Evolutionary conservation across 23 red algal genomes (phyloP).

Genomic region (Gracilaria caudata): DNA sequence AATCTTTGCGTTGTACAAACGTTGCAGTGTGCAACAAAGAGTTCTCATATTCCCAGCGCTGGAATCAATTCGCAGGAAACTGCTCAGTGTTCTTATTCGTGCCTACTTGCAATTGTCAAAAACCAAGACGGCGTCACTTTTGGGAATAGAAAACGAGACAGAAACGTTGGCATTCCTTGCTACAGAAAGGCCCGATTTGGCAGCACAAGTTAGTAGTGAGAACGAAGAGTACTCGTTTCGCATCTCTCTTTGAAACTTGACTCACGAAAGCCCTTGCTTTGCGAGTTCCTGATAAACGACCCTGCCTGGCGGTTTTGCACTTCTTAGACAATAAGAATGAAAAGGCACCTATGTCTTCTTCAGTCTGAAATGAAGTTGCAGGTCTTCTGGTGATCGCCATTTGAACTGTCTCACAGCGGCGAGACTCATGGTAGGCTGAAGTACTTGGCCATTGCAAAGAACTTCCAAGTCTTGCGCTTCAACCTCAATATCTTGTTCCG

Average conservation of each 20-base stretch:
- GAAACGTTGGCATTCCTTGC: slow-evolving; percentile 36
- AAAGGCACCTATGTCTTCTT: slow-evolving; percentile 13
- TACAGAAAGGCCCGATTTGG: slow-evolving; percentile 46
- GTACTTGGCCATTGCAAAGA: slow-evolving; percentile 83
- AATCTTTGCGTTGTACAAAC: slow-evolving; percentile 39
- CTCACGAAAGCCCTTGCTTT: too few species aligned
- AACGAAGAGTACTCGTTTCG: slow-evolving; percentile 39
- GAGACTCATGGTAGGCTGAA: slow-evolving; percentile 82
- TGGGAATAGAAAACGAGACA: slow-evolving; percentile 25
- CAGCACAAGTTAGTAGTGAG: not conserved
- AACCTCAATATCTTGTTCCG: slow-evolving; percentile 40
- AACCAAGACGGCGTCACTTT: slow-evolving; percentile 9
- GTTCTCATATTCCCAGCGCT: slow-evolving; percentile 37
- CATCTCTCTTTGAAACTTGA: not conserved
- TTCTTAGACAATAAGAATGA: not conserved
- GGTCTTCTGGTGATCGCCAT: slow-evolving; percentile 86
- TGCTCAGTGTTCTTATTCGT: slow-evolving; percentile 28
- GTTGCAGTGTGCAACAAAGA: slow-evolving; percentile 20
- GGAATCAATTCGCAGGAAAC: not conserved
- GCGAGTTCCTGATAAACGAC: not conserved
- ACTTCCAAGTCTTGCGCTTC: slow-evolving; percentile 79
- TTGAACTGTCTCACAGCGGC: slow-evolving; percentile 82
- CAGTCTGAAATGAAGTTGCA: slow-evolving; percentile 86
- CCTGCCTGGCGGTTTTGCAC: not conserved
- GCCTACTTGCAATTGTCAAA: slow-evolving; percentile 34